Evolutionary conservation across 2,329 filamentous ascomycete genomes (phyloP).

Genomic region (Hymenoscyphus salicellus): DNA sequence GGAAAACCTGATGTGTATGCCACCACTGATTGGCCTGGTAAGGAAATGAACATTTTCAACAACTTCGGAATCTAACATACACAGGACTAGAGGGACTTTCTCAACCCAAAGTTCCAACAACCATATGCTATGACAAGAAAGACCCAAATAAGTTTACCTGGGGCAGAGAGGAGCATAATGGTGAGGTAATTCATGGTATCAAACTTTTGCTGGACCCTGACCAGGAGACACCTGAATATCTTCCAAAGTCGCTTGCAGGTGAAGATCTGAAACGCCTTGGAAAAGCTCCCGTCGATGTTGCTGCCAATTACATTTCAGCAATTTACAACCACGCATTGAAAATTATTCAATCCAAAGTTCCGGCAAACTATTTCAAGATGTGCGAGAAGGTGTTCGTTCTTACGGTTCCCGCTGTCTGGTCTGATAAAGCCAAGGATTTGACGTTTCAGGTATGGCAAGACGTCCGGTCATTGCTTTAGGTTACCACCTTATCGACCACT

Average conservation of each 20-base stretch:
- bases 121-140: constrained; percentile 15
- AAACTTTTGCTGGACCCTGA: constrained; percentile 32
- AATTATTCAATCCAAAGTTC: constrained; percentile 44
- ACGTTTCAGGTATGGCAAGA: constrained; percentile 45
- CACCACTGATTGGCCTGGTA: constrained; percentile 26
- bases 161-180: constrained; percentile 13
- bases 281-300: constrained; percentile 49
- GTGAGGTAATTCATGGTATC: constrained; percentile 20
- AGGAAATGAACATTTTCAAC: not conserved
- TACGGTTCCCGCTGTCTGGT: constrained; percentile 59
- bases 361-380: constrained; percentile 41
- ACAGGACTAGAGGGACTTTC: constrained; percentile 6
- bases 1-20: constrained; percentile 9
- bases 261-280: constrained; percentile 40
- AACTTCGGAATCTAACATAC: not conserved
- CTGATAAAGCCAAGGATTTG: constrained; percentile 50
- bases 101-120: constrained; percentile 20
- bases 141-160: constrained; percentile 13
- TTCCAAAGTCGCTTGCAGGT: constrained; percentile 15
- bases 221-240: constrained; percentile 20
- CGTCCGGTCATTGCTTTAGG: too few relatives aligned
- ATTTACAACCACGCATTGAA: constrained; percentile 46
- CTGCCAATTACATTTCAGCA: constrained; percentile 35
- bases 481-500: too few relatives aligned
- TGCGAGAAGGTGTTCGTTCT: constrained; percentile 53